A percentile compares a stretch with the other conserved stretches of the same genome.
Evolutionary conservation across 495 filamentous ascomycete genomes (phyloP).

Genomic region (Talaromyces ruber): DNA sequence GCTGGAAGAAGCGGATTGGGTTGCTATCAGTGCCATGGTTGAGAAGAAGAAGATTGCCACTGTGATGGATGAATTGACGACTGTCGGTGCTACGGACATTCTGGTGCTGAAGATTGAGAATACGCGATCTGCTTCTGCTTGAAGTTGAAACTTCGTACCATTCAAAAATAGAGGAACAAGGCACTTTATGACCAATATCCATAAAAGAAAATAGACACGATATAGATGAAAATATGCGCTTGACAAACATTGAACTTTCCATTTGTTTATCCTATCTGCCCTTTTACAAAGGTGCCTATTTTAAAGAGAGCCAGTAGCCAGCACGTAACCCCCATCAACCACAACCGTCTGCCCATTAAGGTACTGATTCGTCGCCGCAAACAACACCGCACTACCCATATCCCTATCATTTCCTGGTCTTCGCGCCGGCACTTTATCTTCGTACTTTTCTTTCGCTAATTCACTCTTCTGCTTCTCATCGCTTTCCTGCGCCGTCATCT

Average conservation of each 20-base stretch:
- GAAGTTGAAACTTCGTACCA: too few species aligned
- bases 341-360: slow-evolving; percentile 60
- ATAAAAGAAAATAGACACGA: background rate
- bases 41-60: slow-evolving; percentile 79
- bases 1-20: slow-evolving; percentile 84
- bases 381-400: slow-evolving; percentile 62
- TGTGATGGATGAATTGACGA: slow-evolving; percentile 83
- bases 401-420: slow-evolving; percentile 64
- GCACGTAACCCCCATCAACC: slow-evolving; percentile 56
- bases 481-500: slow-evolving; percentile 46
- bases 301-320: slow-evolving; percentile 23
- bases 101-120: slow-evolving; percentile 83
- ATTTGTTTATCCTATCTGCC: background rate
- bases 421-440: slow-evolving; percentile 45
- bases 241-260: too few species aligned
- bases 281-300: background rate
- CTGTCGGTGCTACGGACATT: slow-evolving; percentile 78
- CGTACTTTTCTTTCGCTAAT: slow-evolving; percentile 52
- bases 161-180: too few species aligned
- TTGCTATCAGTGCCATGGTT: slow-evolving; percentile 90
- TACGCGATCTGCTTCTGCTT: slow-evolving; percentile 44
- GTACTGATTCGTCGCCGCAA: slow-evolving; percentile 58
- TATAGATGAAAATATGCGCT: background rate
- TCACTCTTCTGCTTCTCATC: slow-evolving; percentile 55
- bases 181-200: background rate